phyloP scores from a whole-genome alignment of 306 rosid species.

The Lotus japonicus region DNA sequence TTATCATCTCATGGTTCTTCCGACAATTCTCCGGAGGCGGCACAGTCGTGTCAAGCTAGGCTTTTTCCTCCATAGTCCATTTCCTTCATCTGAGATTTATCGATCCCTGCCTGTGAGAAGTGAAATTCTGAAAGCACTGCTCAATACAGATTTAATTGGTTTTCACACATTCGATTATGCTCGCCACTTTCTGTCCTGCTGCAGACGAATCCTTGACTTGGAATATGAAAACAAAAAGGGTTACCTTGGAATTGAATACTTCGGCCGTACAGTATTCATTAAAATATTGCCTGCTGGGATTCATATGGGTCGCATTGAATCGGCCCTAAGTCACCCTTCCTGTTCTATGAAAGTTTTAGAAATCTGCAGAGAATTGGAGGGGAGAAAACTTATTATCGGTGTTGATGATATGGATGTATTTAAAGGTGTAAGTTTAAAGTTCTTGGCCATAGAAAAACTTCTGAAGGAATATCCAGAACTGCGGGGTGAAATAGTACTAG shows the following conservation, averaged over 20 bases:
- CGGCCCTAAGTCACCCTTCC: conserved; percentile 48
- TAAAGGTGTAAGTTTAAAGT: conserved; percentile 71
- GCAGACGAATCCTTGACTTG: conserved; percentile 80
- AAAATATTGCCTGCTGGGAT: conserved; percentile 77
- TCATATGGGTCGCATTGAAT: conserved; percentile 72
- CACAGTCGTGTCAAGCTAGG: conserved; percentile 62
- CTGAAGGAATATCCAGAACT: conserved; percentile 44
- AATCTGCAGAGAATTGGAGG: conserved; percentile 44
- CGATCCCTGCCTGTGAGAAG: conserved; percentile 72
- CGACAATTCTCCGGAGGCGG: conserved; percentile 69
- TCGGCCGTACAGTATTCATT: conserved; percentile 69
- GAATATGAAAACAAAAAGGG: conserved; percentile 73
- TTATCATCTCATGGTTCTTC: conserved; percentile 92
- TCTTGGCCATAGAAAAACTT: conserved; percentile 67
- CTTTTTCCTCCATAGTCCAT: conserved; percentile 77
- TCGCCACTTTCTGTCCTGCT: conserved; percentile 81
- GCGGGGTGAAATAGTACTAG: conserved; percentile 48
- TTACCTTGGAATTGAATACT: conserved; percentile 71
- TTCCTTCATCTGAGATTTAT: conserved; percentile 85
- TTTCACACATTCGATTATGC: conserved; percentile 92
- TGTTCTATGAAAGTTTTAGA: conserved; percentile 48
- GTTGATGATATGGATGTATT: conserved; percentile 88
- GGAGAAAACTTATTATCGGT: conserved; percentile 63
- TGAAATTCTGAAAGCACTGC: conserved; percentile 68
- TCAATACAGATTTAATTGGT: conserved; percentile 73